Conservation (phyloP, 257 asterid genomes). For the Solanum chmielewskii region DNA sequence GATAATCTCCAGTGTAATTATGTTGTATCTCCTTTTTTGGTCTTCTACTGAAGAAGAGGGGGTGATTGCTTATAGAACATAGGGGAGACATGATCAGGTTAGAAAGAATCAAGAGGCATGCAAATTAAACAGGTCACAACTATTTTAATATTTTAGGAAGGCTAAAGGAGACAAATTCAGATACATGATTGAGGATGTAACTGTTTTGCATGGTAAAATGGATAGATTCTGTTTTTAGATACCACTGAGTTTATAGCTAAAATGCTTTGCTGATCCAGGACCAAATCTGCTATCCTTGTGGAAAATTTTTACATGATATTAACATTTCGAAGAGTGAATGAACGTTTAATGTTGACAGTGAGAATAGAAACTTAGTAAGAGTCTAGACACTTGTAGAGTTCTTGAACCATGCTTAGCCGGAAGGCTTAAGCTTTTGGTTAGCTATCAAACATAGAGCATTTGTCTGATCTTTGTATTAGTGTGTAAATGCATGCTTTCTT, state of each 20-base stretch:
- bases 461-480: background rate
- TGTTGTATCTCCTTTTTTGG: background rate
- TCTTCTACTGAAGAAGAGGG: background rate
- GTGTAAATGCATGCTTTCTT: background rate
- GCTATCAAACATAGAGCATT: background rate
- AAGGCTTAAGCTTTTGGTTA: background rate
- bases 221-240: background rate
- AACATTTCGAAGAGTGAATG: background rate
- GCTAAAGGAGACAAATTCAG: background rate
- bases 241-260: background rate
- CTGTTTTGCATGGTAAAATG: background rate
- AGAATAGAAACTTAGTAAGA: background rate
- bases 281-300: background rate
- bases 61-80: background rate
- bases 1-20: background rate
- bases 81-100: background rate
- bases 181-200: background rate
- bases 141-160: background rate
- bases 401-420: background rate
- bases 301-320: background rate
- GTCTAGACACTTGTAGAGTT: background rate
- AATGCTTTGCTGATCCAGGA: background rate
- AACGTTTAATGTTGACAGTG: background rate
- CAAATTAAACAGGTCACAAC: background rate
- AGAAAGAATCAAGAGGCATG: background rate